Percentiles rank a stretch among this genome's conserved stretches.
phyloP scores from a whole-genome alignment of 2,329 filamentous ascomycete genomes.

The Neonectria ditissima region DNA sequence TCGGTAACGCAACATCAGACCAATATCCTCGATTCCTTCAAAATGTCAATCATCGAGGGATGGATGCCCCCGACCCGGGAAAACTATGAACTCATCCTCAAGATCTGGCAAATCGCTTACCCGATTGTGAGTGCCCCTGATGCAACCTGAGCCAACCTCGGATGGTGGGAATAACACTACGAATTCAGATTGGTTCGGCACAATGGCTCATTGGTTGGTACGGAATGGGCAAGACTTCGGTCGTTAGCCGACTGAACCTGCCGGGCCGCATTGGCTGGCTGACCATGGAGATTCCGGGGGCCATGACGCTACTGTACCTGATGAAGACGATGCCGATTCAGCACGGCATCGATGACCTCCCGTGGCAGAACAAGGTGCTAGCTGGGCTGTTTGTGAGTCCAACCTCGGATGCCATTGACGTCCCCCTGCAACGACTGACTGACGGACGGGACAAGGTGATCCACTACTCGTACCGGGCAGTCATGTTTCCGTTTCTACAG shows the following conservation, averaged over 20 bases:
- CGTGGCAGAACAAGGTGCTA: constrained; percentile 83
- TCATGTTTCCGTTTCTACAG: constrained; percentile 84
- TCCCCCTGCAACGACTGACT: constrained; percentile 28
- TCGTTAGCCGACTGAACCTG: constrained; percentile 80
- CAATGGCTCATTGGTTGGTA: constrained; percentile 88
- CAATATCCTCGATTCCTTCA: constrained; percentile 8
- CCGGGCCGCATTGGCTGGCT: constrained; percentile 90
- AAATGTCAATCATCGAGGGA: constrained; percentile 62
- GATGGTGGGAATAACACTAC: constrained; percentile 18
- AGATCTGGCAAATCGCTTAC: constrained; percentile 64
- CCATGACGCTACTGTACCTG: constrained; percentile 82
- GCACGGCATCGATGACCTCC: constrained; percentile 69
- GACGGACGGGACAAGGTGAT: constrained; percentile 64
- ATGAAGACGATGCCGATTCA: constrained; percentile 75
- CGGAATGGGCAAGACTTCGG: constrained; percentile 92
- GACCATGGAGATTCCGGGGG: constrained; percentile 86
- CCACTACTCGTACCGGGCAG: constrained; percentile 91
- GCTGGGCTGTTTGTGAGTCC: constrained; percentile 71
- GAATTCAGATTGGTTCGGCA: constrained; percentile 71
- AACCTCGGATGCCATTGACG: constrained; percentile 17
- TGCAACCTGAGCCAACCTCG: not conserved
- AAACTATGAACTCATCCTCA: constrained; percentile 67
- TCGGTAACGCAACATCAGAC: not conserved
- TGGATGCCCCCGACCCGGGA: constrained; percentile 70
- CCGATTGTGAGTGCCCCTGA: constrained; percentile 60